A percentile compares a stretch with the other conserved stretches of the same genome.
Evolutionary conservation across 257 asterid species (phyloP).

Genomic region (Haberlea rhodopensis): DNA sequence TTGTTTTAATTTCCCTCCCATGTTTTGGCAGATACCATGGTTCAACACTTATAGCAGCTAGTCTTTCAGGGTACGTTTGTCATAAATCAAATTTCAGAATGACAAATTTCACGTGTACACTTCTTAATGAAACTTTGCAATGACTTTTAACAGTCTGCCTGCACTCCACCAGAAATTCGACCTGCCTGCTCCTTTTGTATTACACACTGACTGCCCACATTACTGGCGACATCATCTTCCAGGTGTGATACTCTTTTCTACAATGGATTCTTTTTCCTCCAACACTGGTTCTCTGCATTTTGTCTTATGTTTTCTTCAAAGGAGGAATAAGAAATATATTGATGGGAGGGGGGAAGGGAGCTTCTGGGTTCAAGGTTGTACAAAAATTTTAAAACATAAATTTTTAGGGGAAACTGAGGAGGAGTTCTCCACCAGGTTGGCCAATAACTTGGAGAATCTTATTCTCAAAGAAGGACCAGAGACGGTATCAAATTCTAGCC

Average conservation of each 20-base stretch:
- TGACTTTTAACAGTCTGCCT: conserved; percentile 53
- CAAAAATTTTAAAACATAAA: not conserved
- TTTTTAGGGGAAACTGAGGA: conserved; percentile 85
- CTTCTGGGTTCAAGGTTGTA: not conserved
- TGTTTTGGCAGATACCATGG: conserved; percentile 78
- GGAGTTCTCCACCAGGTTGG: conserved; percentile 90
- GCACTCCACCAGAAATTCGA: conserved; percentile 89
- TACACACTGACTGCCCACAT: conserved; percentile 95
- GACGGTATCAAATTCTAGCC: conserved; percentile 43
- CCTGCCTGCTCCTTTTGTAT: conserved; percentile 81
- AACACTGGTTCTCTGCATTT: not conserved
- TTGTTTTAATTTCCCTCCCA: conserved; percentile 14
- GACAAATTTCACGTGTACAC: conserved; percentile 2
- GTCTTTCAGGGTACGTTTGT: conserved; percentile 78
- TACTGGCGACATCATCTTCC: conserved; percentile 93
- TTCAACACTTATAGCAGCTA: conserved; percentile 85
- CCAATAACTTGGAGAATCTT: conserved; percentile 80
- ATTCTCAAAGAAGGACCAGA: conserved; percentile 94
- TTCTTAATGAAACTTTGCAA: conserved; percentile 3
- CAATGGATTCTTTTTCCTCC: not conserved
- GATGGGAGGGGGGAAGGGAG: not conserved
- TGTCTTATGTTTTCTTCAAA: not conserved
- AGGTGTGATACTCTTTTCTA: conserved; percentile 37
- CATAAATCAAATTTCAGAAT: conserved; percentile 11
- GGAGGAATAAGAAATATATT: not conserved